phyloP scores from a whole-genome alignment of 257 asterid species.

The Salvia splendens region DNA sequence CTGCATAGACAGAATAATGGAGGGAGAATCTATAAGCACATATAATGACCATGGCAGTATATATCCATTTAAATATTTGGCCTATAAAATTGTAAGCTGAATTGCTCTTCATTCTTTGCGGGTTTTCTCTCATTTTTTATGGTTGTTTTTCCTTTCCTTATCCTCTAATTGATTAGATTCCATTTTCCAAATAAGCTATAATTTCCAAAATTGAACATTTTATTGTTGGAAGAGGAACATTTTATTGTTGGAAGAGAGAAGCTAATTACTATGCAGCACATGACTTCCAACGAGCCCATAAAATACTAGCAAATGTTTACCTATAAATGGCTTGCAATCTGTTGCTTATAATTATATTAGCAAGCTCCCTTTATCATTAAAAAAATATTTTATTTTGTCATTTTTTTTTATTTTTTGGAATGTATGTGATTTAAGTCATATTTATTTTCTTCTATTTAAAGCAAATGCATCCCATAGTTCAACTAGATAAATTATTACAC shows the following conservation, averaged over 20 bases:
- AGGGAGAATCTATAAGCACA: conserved; percentile 50
- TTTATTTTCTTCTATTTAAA: too few species aligned
- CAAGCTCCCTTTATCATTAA: too few species aligned
- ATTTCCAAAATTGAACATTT: neutral
- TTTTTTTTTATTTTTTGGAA: too few species aligned
- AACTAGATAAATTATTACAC: too few species aligned
- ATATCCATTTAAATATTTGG: neutral
- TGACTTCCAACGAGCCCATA: conserved; percentile 16
- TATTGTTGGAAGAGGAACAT: too few species aligned
- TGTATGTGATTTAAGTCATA: too few species aligned
- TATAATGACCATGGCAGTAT: neutral
- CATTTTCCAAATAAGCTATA: conserved; percentile 30
- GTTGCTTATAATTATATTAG: too few species aligned
- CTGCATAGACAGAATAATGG: conserved; percentile 42
- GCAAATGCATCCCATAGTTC: too few species aligned
- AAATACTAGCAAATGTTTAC: conserved; percentile 28
- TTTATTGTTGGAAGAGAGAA: conserved; percentile 16
- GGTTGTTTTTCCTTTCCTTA: conserved; percentile 2
- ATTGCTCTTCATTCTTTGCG: conserved; percentile 29
- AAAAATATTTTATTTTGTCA: too few species aligned
- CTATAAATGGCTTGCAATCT: neutral
- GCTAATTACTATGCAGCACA: conserved; percentile 31
- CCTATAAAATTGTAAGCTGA: conserved; percentile 31
- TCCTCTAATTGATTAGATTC: conserved; percentile 35
- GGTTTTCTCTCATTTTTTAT: conserved; percentile 16